Evolutionary conservation across 169 alveolate genomes (phyloP).

Genomic region (Eimeria tenella): DNA sequence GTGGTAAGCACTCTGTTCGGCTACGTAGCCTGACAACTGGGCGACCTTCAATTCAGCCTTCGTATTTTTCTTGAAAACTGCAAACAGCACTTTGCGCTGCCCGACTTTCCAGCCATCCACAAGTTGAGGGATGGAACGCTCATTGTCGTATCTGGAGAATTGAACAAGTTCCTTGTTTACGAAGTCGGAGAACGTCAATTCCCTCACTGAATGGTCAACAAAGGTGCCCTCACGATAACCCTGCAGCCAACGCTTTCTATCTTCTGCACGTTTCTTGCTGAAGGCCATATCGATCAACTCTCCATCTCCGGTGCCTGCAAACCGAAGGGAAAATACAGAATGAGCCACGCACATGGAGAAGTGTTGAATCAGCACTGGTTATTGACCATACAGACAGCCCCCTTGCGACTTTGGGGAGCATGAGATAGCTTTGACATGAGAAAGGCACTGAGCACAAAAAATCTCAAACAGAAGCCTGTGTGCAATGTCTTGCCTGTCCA

Average conservation of each 20-base stretch:
- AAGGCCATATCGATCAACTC: slow-evolving; percentile 99
- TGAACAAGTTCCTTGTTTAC: slow-evolving; percentile 98
- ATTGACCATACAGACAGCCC: too few species aligned
- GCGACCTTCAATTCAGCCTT: slow-evolving; percentile 97
- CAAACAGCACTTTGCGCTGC: slow-evolving; percentile 98
- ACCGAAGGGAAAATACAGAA: background rate
- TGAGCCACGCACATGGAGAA: background rate
- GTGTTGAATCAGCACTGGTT: too few species aligned
- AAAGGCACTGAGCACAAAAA: too few species aligned
- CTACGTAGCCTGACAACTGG: slow-evolving; percentile 96
- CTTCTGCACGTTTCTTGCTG: slow-evolving; percentile 97
- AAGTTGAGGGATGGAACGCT: slow-evolving; percentile 98
- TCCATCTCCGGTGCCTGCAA: slow-evolving; percentile 93
- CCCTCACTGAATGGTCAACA: slow-evolving; percentile 81
- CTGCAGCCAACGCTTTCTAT: slow-evolving; percentile 92
- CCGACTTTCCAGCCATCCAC: slow-evolving; percentile 99
- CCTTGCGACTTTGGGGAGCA: too few species aligned
- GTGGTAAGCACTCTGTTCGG: slow-evolving; percentile 99
- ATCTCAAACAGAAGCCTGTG: too few species aligned
- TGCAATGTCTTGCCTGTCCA: slow-evolving; percentile 57
- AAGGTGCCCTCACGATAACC: slow-evolving; percentile 83
- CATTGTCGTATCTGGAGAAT: slow-evolving; percentile 98
- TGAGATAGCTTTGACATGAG: too few species aligned
- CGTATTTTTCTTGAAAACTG: slow-evolving; percentile 97
- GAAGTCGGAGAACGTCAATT: slow-evolving; percentile 94